Percentiles rank a stretch among this genome's conserved stretches.
phyloP scores from a whole-genome alignment of 805 yeast genomes.

The Brettanomyces sp. region DNA sequence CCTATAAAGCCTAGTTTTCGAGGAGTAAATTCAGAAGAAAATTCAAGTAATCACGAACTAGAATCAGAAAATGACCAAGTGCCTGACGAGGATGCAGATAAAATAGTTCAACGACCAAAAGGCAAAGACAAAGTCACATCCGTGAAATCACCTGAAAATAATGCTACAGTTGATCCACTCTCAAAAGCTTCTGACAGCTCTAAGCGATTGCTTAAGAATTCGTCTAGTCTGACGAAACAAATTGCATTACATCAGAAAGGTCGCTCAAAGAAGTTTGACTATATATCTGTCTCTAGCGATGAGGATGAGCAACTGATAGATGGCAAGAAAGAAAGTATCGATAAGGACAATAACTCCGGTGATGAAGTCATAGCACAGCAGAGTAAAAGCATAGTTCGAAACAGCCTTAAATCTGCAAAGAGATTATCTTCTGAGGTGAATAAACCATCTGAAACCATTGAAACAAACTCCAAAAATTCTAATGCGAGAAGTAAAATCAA shows the following conservation, averaged over 20 bases:
- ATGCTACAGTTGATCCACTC: too few relatives aligned
- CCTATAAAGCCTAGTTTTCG: constrained; percentile 15
- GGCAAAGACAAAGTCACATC: too few relatives aligned
- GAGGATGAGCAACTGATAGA: constrained; percentile 5
- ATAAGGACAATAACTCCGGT: neutral
- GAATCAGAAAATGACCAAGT: neutral
- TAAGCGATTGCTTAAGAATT: neutral
- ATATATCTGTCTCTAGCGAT: constrained; percentile 7
- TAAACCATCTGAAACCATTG: too few relatives aligned
- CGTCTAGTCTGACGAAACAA: constrained; percentile 15
- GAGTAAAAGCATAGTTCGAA: neutral
- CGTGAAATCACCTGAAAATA: too few relatives aligned
- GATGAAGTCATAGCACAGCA: neutral
- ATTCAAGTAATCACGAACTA: neutral
- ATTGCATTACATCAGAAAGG: constrained; percentile 18
- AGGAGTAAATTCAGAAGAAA: neutral
- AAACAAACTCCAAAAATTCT: neutral
- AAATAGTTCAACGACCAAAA: too few relatives aligned
- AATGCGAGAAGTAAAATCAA: neutral
- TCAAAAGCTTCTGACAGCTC: too few relatives aligned
- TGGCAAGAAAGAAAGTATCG: constrained; percentile 8
- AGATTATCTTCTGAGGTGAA: neutral
- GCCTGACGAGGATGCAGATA: neutral
- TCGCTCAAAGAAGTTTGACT: constrained; percentile 9
- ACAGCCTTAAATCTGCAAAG: neutral